Base-by-base conservation (phyloP, 2,329 filamentous ascomycete genomes). In the Periconia macrospinosa region DNA sequence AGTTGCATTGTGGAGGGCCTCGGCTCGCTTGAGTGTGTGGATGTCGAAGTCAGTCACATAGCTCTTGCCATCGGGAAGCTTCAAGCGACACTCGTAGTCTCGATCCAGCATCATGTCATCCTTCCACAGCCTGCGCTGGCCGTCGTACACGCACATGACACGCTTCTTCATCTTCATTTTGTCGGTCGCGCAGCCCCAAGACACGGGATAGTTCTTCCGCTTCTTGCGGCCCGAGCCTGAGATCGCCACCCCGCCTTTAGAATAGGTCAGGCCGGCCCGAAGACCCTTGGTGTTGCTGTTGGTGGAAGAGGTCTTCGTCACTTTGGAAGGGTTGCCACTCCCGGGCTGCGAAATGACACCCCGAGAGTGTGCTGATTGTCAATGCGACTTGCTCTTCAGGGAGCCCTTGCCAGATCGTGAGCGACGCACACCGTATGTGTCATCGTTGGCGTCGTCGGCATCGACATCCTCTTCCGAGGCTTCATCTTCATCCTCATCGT, bases 81-180 rank as follows among this genome's bases (percentile, higher is more conserved):
- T 86, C 73, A 96, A 82, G 68, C 93, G 91, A 37, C 97, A 91
- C 76, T 99, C 94, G 68, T 94, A 92, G 65, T 96, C 92, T 15
- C 90, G 92, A 63, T 92, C 91, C 47, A 99, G 86, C 92, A 97
- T 96, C 91, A 97, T 94, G 76, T 99, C 94, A 71, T 99, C 94
- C 79, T 97, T 97, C 84, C 90, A 94, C 47, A 99, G 82, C 41
- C 93, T 87, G 49, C 92, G 86, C 15, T 83, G 83, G 0, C 94
- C 94, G 69, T 97, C 92, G 67, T 95, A 99, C 18, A 96, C 90
- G 59, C 91, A 91, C 67, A 97, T 82, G 51, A 97, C 91, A 27
- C 94, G 90, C 84, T 97, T 97, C 85, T 95, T 97, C 86, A 96
- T 95, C 70, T 90, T 95, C 91, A 97, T 96, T 79, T 94, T 92